These are phyloP conservation scores for Metschnikowia matae DNA, from an alignment of 805 yeast genomes.

Conservation along the genomic window DNA sequence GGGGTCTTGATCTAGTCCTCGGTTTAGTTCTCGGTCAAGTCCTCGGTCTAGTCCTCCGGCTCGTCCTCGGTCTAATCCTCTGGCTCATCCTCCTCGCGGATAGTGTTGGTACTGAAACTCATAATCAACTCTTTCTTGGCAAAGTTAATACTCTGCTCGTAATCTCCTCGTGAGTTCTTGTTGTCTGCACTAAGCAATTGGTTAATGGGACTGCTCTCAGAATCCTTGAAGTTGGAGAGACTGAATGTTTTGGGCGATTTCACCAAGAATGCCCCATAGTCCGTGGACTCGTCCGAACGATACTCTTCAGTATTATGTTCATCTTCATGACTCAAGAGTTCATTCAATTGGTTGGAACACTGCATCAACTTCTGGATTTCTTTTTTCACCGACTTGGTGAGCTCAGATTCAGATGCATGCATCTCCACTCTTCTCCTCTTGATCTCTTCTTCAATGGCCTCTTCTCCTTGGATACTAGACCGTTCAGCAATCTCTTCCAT, in stretches of 20 bases:
- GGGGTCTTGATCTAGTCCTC: slow-evolving; percentile 14
- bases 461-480: slow-evolving; percentile 6
- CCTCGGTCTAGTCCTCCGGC: not conserved
- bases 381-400: slow-evolving; percentile 29
- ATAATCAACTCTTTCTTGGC: slow-evolving; percentile 21
- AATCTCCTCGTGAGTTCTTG: slow-evolving; percentile 1
- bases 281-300: slow-evolving; percentile 14
- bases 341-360: slow-evolving; percentile 13
- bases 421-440: slow-evolving; percentile 7
- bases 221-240: slow-evolving; percentile 32
- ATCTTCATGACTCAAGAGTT: slow-evolving; percentile 9
- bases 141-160: slow-evolving; percentile 4
- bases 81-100: slow-evolving; percentile 39
- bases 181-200: slow-evolving; percentile 27
- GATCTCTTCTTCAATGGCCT: slow-evolving; percentile 8
- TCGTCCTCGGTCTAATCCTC: slow-evolving; percentile 19
- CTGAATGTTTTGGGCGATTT: slow-evolving; percentile 42
- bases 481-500: slow-evolving; percentile 4
- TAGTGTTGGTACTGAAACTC: slow-evolving; percentile 35
- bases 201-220: slow-evolving; percentile 32
- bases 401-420: slow-evolving; percentile 24
- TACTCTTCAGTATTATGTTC: not conserved
- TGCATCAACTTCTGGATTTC: slow-evolving; percentile 27
- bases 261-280: slow-evolving; percentile 19
- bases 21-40: no score